Evolutionary conservation across 352 stramenopile genomes (phyloP).

Genomic region (Pythium rhizo-oryzae): DNA sequence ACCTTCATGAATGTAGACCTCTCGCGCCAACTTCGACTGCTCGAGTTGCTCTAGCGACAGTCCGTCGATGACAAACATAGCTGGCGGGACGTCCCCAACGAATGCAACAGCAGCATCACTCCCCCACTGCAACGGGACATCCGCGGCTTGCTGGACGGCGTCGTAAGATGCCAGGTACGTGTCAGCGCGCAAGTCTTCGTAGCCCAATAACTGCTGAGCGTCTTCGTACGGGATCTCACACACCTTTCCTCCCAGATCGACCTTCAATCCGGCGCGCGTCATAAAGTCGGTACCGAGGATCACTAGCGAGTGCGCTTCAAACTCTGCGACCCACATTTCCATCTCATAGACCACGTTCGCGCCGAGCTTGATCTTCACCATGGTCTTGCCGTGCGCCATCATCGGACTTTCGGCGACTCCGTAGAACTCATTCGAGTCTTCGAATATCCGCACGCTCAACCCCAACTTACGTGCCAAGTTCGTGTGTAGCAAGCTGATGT

Average conservation of each 20-base stretch:
- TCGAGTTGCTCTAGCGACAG: not conserved
- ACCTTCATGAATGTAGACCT: conserved; percentile 23
- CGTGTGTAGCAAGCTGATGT: conserved; percentile 18
- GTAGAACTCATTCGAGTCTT: conserved; percentile 7
- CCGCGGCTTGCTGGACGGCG: not conserved
- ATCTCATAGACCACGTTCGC: conserved; percentile 12
- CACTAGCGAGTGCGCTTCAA: conserved; percentile 23
- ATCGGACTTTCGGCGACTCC: conserved; percentile 16
- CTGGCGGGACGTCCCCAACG: not conserved
- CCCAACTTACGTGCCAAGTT: conserved; percentile 24
- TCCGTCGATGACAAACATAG: not conserved
- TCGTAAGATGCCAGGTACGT: not conserved
- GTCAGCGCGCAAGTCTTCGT: not conserved
- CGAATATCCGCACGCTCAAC: conserved; percentile 16
- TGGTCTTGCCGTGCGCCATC: not conserved
- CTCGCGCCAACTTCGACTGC: conserved; percentile 8
- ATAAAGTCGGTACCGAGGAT: conserved; percentile 27
- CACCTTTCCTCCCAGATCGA: not conserved
- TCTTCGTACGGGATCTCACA: not conserved
- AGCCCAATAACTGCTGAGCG: not conserved
- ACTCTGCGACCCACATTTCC: conserved; percentile 24
- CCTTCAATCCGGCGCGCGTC: conserved; percentile 5
- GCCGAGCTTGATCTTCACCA: conserved; percentile 18
- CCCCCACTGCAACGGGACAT: not conserved
- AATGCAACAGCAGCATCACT: not conserved